Evolutionary conservation across 163 green algal genomes (phyloP).

Genomic region (Scenedesmus sp.): DNA sequence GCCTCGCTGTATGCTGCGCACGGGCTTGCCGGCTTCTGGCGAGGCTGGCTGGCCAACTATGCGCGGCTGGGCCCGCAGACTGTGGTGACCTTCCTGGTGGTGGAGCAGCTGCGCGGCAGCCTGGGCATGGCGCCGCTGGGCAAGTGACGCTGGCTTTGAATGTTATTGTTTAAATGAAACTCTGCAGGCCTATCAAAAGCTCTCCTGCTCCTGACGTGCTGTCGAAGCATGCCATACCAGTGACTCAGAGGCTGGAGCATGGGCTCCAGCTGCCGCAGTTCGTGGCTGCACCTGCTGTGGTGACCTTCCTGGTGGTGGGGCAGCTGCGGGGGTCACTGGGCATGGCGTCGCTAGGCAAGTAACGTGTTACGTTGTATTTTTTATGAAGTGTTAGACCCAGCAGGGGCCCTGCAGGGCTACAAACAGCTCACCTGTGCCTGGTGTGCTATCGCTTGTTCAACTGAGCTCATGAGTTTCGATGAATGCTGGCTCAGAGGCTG

Average conservation of each 20-base stretch:
- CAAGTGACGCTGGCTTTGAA: not conserved
- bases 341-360: constrained; percentile 57
- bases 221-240: no score
- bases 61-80: constrained; percentile 91
- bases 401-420: not conserved
- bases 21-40: constrained; percentile 81
- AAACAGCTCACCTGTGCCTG: no score
- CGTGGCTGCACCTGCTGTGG: constrained; percentile 54
- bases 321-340: constrained; percentile 65
- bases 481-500: no score
- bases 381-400: not conserved
- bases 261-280: no score
- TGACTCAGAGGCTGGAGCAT: no score
- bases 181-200: not conserved
- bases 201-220: no score
- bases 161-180: constrained; percentile 34
- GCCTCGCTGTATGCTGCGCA: constrained; percentile 65
- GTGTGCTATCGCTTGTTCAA: no score
- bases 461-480: no score
- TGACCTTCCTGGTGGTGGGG: constrained; percentile 87
- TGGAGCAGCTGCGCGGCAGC: constrained; percentile 70
- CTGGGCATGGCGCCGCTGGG: constrained; percentile 63
- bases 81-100: constrained; percentile 86
- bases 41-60: constrained; percentile 92
- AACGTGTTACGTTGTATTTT: constrained; percentile 38